phyloP scores from a whole-genome alignment of 257 asterid genomes.

The Eucommia ulmoides region DNA sequence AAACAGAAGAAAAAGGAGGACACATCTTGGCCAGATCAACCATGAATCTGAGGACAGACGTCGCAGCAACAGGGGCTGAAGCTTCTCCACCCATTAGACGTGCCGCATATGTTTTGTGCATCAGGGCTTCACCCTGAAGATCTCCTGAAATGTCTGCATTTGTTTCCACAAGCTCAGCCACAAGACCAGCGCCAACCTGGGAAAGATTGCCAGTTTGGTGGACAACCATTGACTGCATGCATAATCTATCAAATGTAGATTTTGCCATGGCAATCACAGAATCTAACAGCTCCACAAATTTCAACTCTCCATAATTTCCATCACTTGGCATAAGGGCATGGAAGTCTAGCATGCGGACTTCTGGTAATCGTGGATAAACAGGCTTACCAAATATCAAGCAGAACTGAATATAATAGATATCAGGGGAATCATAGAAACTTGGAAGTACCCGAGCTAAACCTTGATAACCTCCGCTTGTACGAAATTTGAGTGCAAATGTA shows the following conservation, averaged over 20 bases:
- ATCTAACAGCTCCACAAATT: conserved; percentile 77
- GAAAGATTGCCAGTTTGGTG: conserved; percentile 84
- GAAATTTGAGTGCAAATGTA: conserved; percentile 85
- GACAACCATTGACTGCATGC: conserved; percentile 70
- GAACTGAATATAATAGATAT: conserved; percentile 85
- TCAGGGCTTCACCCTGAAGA: conserved; percentile 97
- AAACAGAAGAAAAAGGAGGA: conserved; percentile 77
- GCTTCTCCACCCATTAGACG: conserved; percentile 99
- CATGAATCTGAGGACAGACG: conserved; percentile 96
- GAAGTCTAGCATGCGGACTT: conserved; percentile 97
- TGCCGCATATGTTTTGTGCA: conserved; percentile 99
- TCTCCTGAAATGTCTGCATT: conserved; percentile 78
- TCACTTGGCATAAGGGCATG: conserved; percentile 95
- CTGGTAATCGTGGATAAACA: conserved; percentile 96
- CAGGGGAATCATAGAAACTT: conserved; percentile 95
- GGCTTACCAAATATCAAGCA: conserved; percentile 95
- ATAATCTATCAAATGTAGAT: conserved; percentile 88
- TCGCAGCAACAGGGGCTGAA: conserved; percentile 97
- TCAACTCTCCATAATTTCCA: conserved; percentile 62
- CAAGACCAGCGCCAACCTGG: conserved; percentile 84
- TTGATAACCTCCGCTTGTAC: conserved; percentile 95
- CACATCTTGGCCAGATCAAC: conserved; percentile 99
- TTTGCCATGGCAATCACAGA: conserved; percentile 94
- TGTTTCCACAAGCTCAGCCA: conserved; percentile 85
- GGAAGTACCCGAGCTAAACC: conserved; percentile 93